Base-by-base conservation (phyloP, 2,329 filamentous ascomycete genomes). In the Myotisia sp. region DNA sequence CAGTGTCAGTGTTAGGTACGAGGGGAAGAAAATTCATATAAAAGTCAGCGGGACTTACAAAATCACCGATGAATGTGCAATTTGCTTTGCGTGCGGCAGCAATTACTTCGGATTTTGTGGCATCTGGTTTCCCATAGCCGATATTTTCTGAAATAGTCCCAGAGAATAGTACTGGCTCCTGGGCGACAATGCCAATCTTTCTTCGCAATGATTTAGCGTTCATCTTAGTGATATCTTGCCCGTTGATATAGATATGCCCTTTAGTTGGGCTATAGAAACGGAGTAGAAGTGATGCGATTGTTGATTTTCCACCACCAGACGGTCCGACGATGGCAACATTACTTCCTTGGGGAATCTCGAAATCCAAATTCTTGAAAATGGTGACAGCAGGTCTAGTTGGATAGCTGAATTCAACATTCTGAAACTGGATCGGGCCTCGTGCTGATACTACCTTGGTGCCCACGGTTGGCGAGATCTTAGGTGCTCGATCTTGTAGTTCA, bases 261-360 rank as follows among this genome's bases (percentile, higher is more conserved):
- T 67, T 58, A 0, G 72, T 86, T 2, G 86, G 83, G 29, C 77
- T 76, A 55, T 98, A 98, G 60, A 98, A 98, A 27, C 90, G 74
- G 29, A 95, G 66, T 4, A 98, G 63, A 16, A 98, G 64, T n/a
- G 83, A 84, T 3, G 84, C 85, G 21, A 98, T 90, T 0, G 90
- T 98, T 1, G 83, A 92, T 60, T 98, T 98, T 40, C 90, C 90
- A 40, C 90, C 90, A 40, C 90, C 90, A 13, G 85, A 94, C 2
- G 90, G 87, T 1, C 90, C 90, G 34, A 98, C 92, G 44, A 98
- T 87, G 35, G 87, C 92, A 16, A 98, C 84, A 50, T 95, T 95
- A 42, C 76, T 86, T 19, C 90, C 90, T 27, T 87, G 81, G 0
- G 86, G 83, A 36, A 98, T 94, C 47, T 79, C 80, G 50, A 98